Percentiles rank a stretch among this genome's conserved stretches.
These are phyloP conservation scores for Panicum virgatum DNA, from an alignment of 202 grass and related monocot genomes.

Conservation along the genomic window DNA sequence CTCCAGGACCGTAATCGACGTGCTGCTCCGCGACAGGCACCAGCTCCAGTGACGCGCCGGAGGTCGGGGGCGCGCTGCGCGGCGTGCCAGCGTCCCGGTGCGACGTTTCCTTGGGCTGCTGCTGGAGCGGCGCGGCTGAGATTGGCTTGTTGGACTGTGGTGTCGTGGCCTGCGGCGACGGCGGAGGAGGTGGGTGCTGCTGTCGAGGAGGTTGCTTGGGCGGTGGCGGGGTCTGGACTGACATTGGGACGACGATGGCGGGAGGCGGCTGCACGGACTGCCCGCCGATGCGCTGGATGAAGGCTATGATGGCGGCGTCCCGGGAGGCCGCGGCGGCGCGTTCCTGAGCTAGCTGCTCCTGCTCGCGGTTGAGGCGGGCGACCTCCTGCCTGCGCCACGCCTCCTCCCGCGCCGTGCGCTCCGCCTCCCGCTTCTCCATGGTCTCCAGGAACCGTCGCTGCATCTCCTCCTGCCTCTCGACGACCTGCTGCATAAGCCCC, in stretches of 20 bases:
- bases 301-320: slow-evolving; percentile 73
- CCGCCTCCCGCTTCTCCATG: slow-evolving; percentile 76
- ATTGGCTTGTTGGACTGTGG: slow-evolving; percentile 42
- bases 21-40: slow-evolving; percentile 34
- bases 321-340: slow-evolving; percentile 69
- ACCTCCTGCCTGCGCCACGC: slow-evolving; percentile 90
- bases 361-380: slow-evolving; percentile 75
- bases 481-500: slow-evolving; percentile 74
- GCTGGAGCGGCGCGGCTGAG: slow-evolving; percentile 36
- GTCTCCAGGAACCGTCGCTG: slow-evolving; percentile 83
- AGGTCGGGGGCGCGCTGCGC: slow-evolving; percentile 23
- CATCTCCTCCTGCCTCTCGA: slow-evolving; percentile 79
- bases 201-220: slow-evolving; percentile 48
- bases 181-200: slow-evolving; percentile 18
- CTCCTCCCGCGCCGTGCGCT: slow-evolving; percentile 79
- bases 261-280: slow-evolving; percentile 43
- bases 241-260: slow-evolving; percentile 25
- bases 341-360: slow-evolving; percentile 77
- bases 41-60: slow-evolving; percentile 40
- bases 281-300: slow-evolving; percentile 76
- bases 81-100: slow-evolving; percentile 29
- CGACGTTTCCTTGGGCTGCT: slow-evolving; percentile 32
- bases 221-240: slow-evolving; percentile 37
- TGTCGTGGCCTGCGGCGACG: neutral
- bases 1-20: slow-evolving; percentile 21